Base-by-base conservation (phyloP, 1,284 basidiomycete genomes). In the Neonothopanus nambi region DNA sequence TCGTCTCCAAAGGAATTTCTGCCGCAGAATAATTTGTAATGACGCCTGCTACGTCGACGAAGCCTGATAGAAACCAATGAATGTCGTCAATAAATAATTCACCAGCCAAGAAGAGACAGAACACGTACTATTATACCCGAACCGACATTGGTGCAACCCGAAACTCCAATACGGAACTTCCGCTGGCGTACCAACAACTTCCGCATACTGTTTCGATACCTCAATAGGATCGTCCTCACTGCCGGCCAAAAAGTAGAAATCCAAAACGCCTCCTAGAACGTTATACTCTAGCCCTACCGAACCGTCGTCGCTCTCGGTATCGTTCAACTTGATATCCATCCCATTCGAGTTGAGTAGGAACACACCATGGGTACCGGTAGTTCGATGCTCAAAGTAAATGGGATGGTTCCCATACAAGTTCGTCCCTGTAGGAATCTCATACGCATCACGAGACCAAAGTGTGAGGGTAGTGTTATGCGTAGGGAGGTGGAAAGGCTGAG, bases 201-300 rank as follows among this genome's bases (percentile, higher is more conserved):
- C 72, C 9, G 85, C 78, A 66, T 90, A 90, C 67, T 91, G 88
- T 54, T 75, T 72, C 9, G 81, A 76, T 0, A 87, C 78, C 45
- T 80, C 80, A 1, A 72, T 73, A 0, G 88, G 87, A 59, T 85
- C 78, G 1, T 71, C 79, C 57, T 77, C 73, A 60, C 81, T 84
- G 12, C 88, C 87, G 24, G 85, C 79, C 35, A 90, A 71, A 70
- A 91, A 90, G 73, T 90, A 89, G 55, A 89, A 83, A 63, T 89
- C 87, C 33, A 89, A 65, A 0, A 88, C 73, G 9, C 87, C 87
- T 3, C 87, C 87, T 57, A 89, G 83, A 23, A 80, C 75, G 59
- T 87, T 85, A 65, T 88, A 90, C 67, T 90, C 85, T 51, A 90
- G 65, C 6, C 78, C 70, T 3, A 74, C 72, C 7, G 63, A 68